These are phyloP conservation scores for Isoetes taiwanensis DNA, from an alignment of 75 land plant genomes.

Conservation along the genomic window DNA sequence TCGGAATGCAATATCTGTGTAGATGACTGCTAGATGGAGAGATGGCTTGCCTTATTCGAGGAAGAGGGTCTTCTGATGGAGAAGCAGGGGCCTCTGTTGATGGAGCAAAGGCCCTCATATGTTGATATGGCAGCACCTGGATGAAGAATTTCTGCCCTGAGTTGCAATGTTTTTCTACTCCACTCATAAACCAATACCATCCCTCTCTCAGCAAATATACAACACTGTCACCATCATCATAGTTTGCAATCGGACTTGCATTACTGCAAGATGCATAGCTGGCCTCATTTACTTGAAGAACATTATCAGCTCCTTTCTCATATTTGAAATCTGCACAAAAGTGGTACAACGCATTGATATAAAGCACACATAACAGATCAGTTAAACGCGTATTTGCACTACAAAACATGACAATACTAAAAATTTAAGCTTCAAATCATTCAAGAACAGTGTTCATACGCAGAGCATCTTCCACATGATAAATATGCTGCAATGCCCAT, in stretches of 20 bases:
- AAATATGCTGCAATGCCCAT: not conserved
- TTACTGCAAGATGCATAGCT: not conserved
- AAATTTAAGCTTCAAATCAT: too few relatives aligned
- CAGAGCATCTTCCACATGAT: not conserved
- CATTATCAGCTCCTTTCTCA: not conserved
- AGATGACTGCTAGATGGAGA: too few relatives aligned
- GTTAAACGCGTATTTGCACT: too few relatives aligned
- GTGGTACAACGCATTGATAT: too few relatives aligned
- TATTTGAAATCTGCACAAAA: not conserved
- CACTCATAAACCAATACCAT: not conserved
- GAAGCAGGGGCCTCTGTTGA: too few relatives aligned
- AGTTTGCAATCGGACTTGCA: not conserved
- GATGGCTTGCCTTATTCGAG: too few relatives aligned
- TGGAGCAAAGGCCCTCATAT: too few relatives aligned
- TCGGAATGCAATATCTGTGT: too few relatives aligned
- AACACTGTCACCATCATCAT: not conserved
- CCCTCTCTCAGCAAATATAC: not conserved
- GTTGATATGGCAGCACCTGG: not conserved
- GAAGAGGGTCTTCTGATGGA: too few relatives aligned
- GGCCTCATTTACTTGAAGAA: not conserved
- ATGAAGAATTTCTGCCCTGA: not conserved
- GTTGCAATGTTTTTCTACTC: not conserved
- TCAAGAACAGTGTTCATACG: not conserved
- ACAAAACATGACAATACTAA: too few relatives aligned
- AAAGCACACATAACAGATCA: too few relatives aligned